Evolutionary conservation across 176 grass and related monocot species (phyloP).

Genomic region (Ampelocalamus luodianensis): DNA sequence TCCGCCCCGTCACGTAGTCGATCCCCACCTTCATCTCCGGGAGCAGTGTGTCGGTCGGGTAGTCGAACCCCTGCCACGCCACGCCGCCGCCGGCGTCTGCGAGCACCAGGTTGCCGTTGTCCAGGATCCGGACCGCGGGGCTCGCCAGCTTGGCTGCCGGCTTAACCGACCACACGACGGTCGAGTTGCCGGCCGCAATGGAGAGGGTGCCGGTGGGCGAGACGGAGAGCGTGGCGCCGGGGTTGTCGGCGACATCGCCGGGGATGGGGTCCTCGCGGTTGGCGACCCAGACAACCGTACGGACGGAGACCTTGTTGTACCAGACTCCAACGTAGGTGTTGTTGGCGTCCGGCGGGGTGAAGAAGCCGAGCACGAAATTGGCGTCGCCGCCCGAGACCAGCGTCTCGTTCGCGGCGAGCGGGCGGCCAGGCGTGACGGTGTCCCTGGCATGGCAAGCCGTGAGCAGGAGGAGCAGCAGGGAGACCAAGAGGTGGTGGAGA

Average conservation of each 20-base stretch:
- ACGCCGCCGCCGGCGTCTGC: conserved; percentile 1
- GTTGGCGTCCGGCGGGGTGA: conserved; percentile 56
- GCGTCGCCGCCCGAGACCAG: conserved; percentile 46
- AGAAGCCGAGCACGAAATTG: conserved; percentile 68
- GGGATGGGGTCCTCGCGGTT: conserved; percentile 60
- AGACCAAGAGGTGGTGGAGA: background rate
- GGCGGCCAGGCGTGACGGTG: conserved; percentile 40
- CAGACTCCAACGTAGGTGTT: conserved; percentile 59
- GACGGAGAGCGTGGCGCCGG: conserved; percentile 53
- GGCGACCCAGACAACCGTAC: conserved; percentile 67
- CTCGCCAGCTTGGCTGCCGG: conserved; percentile 23
- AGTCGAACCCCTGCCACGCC: conserved; percentile 75
- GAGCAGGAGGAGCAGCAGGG: background rate
- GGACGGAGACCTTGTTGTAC: conserved; percentile 61
- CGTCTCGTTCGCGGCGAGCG: conserved; percentile 53
- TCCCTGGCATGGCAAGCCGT: conserved; percentile 38
- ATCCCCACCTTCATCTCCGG: conserved; percentile 70
- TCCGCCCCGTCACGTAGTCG: conserved; percentile 41
- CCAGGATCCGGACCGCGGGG: conserved; percentile 46
- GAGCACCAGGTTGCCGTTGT: conserved; percentile 58
- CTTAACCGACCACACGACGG: conserved; percentile 50
- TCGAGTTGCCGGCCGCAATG: conserved; percentile 37
- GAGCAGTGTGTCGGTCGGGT: conserved; percentile 71
- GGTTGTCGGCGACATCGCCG: conserved; percentile 39
- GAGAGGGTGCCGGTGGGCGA: conserved; percentile 46